A percentile compares a stretch with the other conserved stretches of the same genome.
Evolutionary conservation across 495 filamentous ascomycete species (phyloP).

Genomic region (Daldinia loculata): DNA sequence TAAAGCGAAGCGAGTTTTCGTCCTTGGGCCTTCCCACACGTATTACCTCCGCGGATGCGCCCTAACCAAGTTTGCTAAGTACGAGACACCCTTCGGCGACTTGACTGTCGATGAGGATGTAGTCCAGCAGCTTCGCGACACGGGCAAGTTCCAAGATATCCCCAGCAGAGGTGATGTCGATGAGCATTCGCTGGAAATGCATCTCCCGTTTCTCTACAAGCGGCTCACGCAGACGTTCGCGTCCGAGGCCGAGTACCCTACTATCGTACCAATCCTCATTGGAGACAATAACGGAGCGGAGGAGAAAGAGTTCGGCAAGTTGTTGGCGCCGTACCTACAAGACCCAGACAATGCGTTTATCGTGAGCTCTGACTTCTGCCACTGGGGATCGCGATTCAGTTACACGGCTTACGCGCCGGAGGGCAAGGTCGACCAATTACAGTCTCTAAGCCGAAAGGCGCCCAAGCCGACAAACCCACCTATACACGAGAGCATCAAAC

Average conservation of each 20-base stretch:
- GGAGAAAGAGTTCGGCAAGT: constrained; percentile 72
- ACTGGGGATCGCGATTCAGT: constrained; percentile 88
- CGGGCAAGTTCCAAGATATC: constrained; percentile 79
- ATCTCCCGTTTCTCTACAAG: constrained; percentile 93
- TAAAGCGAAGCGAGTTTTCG: constrained; percentile 83
- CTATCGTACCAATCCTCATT: constrained; percentile 86
- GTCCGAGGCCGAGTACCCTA: constrained; percentile 65
- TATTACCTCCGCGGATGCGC: constrained; percentile 80
- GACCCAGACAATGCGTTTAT: constrained; percentile 84
- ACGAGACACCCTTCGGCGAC: constrained; percentile 86
- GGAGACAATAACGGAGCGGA: constrained; percentile 72
- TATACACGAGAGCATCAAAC: constrained; percentile 86
- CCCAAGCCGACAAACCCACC: constrained; percentile 58
- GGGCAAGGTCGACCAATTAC: constrained; percentile 45
- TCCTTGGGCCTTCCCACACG: constrained; percentile 94
- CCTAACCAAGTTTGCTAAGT: constrained; percentile 76
- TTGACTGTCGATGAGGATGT: constrained; percentile 75
- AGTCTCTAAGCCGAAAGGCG: constrained; percentile 28
- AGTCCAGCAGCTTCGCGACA: constrained; percentile 68
- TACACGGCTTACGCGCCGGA: constrained; percentile 82
- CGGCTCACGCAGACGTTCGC: constrained; percentile 68
- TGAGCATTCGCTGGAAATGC: constrained; percentile 97
- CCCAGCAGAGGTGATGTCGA: constrained; percentile 73
- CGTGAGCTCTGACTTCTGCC: constrained; percentile 93
- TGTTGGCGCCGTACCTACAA: constrained; percentile 81